Conservation (phyloP, 2,329 filamentous ascomycete genomes). For the Calonectria pteridis region DNA sequence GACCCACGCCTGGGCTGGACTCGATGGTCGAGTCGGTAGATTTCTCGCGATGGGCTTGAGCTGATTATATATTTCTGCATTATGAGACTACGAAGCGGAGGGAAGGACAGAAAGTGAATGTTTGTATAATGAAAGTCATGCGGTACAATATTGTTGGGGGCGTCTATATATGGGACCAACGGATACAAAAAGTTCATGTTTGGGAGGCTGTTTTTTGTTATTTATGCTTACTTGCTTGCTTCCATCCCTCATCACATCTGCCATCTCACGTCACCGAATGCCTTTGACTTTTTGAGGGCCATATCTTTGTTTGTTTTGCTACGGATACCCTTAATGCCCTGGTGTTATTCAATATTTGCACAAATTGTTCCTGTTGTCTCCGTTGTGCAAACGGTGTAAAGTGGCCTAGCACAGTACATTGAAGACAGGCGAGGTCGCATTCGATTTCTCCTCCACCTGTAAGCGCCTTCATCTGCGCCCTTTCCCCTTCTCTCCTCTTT, state of each 20-base stretch:
- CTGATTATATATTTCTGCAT: background rate
- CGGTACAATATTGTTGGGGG: conserved; percentile 21
- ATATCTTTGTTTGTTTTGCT: conserved; percentile 15
- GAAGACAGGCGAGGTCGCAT: background rate
- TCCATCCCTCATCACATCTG: conserved; percentile 1
- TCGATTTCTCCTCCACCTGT: background rate
- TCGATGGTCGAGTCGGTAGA: conserved; percentile 53
- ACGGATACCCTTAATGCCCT: conserved; percentile 1
- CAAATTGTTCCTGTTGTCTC: background rate
- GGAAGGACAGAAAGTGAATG: background rate
- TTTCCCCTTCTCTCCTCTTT: background rate
- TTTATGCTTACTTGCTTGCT: background rate
- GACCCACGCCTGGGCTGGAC: conserved; percentile 45
- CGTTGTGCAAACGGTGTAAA: background rate
- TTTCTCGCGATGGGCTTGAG: conserved; percentile 55
- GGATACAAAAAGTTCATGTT: conserved; percentile 47
- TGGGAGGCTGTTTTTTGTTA: conserved; percentile 27
- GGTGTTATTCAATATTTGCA: background rate
- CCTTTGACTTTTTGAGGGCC: background rate
- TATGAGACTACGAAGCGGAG: background rate
- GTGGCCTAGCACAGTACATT: background rate
- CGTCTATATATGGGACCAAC: conserved; percentile 48
- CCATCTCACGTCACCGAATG: background rate
- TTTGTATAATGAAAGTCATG: conserved; percentile 32
- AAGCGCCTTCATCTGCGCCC: background rate